A percentile compares a stretch with the other conserved stretches of the same genome.
Evolutionary conservation across 2,329 filamentous ascomycete species (phyloP).

Genomic region (Fusarium nygamai): DNA sequence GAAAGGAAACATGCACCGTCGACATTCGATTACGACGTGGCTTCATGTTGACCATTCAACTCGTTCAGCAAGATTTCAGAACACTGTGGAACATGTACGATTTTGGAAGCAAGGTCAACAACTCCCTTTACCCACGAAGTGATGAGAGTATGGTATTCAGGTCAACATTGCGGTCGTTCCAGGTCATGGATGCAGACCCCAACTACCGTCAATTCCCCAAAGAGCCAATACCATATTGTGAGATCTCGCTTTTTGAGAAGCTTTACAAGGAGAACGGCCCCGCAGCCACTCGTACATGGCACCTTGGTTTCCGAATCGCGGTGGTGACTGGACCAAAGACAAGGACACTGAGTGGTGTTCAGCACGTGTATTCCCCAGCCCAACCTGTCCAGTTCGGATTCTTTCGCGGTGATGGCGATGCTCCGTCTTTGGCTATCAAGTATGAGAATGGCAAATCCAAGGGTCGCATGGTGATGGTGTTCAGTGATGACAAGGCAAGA

Average conservation of each 20-base stretch:
- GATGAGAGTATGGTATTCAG: slow-evolving; percentile 79
- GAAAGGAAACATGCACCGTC: slow-evolving; percentile 71
- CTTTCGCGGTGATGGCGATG: slow-evolving; percentile 74
- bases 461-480: slow-evolving; percentile 80
- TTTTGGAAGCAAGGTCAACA: slow-evolving; percentile 80
- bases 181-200: slow-evolving; percentile 81
- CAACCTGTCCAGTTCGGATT: slow-evolving; percentile 82
- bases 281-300: slow-evolving; percentile 75
- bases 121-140: slow-evolving; percentile 72
- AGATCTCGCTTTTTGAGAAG: slow-evolving; percentile 79
- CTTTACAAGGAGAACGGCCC: slow-evolving; percentile 74
- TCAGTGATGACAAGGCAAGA: slow-evolving; percentile 77
- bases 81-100: slow-evolving; percentile 86
- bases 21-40: slow-evolving; percentile 78
- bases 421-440: slow-evolving; percentile 75
- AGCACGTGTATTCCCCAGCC: slow-evolving; percentile 72
- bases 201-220: slow-evolving; percentile 78
- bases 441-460: slow-evolving; percentile 73
- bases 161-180: slow-evolving; percentile 75
- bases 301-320: slow-evolving; percentile 82
- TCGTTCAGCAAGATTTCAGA: slow-evolving; percentile 80
- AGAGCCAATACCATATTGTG: slow-evolving; percentile 77
- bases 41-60: slow-evolving; percentile 76
- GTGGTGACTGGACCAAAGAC: slow-evolving; percentile 81
- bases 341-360: slow-evolving; percentile 80